Conservation (phyloP, 2,329 filamentous ascomycete genomes). For the Penicillium brasilianum region DNA sequence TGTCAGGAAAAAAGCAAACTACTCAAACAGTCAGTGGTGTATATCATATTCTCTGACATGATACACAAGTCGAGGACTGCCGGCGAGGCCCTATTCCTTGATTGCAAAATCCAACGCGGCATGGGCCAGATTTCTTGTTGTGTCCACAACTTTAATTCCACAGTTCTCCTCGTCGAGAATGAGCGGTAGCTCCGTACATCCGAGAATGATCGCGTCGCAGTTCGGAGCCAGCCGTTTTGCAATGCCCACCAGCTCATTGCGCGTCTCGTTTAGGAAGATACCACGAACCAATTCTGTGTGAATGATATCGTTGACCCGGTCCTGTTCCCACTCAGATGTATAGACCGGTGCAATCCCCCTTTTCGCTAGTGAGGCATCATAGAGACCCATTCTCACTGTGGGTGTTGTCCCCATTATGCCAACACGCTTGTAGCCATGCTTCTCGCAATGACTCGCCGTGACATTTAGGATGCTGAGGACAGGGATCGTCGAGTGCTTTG, state of each 20-base stretch:
- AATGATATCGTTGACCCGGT: conserved; percentile 6
- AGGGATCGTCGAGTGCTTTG: conserved; percentile 12
- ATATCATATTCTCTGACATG: neutral
- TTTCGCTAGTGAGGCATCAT: conserved; percentile 10
- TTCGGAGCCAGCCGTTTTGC: conserved; percentile 10
- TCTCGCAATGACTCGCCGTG: conserved; percentile 10
- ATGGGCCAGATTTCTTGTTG: conserved; percentile 13
- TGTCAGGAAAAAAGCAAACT: too few relatives aligned
- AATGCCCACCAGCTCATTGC: conserved; percentile 7
- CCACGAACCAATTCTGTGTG: conserved; percentile 8
- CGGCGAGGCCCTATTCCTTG: neutral
- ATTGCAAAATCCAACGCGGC: conserved; percentile 14
- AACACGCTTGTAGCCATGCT: conserved; percentile 8
- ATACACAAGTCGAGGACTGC: neutral
- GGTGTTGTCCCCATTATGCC: conserved; percentile 11
- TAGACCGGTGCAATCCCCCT: conserved; percentile 13
- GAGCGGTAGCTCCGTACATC: conserved; percentile 18
- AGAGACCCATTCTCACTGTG: conserved; percentile 9
- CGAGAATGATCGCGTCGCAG: conserved; percentile 18
- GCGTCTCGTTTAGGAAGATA: neutral
- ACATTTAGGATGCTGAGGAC: conserved; percentile 15
- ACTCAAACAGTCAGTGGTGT: too few relatives aligned
- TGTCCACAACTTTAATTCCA: conserved; percentile 13
- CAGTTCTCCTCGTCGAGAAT: conserved; percentile 16
- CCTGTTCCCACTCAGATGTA: conserved; percentile 8